phyloP scores from a whole-genome alignment of 306 rosid species.

The Malus fusca region DNA sequence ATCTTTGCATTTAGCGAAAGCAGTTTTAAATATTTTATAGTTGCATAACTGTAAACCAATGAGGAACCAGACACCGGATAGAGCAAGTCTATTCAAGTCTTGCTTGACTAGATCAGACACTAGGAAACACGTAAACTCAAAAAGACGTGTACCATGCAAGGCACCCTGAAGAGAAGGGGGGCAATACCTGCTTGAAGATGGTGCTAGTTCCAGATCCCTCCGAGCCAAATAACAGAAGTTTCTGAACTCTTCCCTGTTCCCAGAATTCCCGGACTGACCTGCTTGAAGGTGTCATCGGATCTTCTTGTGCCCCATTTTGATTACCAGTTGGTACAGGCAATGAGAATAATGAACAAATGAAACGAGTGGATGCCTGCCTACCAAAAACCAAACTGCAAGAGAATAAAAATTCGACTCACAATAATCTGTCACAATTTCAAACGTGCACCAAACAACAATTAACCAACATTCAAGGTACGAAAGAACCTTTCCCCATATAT shows the following conservation, averaged over 20 bases:
- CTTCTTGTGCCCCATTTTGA: constrained; percentile 53
- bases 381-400: constrained; percentile 62
- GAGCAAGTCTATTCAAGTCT: background rate
- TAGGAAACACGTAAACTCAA: background rate
- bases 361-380: constrained; percentile 95
- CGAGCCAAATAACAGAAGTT: constrained; percentile 77
- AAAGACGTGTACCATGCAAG: background rate
- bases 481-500: constrained; percentile 98
- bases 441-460: constrained; percentile 21
- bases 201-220: constrained; percentile 92
- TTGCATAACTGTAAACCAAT: background rate
- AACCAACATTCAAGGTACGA: constrained; percentile 40
- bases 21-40: background rate
- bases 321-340: constrained; percentile 68
- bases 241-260: constrained; percentile 73
- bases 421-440: constrained; percentile 17
- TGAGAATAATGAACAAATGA: constrained; percentile 72
- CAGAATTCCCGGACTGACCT: constrained; percentile 67
- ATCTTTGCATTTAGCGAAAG: background rate
- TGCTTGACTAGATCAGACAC: background rate
- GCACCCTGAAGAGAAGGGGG: background rate
- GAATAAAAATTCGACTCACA: constrained; percentile 46
- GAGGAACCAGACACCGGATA: background rate
- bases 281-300: constrained; percentile 38
- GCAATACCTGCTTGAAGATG: constrained; percentile 68